A percentile compares a stretch with the other conserved stretches of the same genome.
Conservation (phyloP, 805 yeast species). For the Wickerhamomyces bovis region DNA sequence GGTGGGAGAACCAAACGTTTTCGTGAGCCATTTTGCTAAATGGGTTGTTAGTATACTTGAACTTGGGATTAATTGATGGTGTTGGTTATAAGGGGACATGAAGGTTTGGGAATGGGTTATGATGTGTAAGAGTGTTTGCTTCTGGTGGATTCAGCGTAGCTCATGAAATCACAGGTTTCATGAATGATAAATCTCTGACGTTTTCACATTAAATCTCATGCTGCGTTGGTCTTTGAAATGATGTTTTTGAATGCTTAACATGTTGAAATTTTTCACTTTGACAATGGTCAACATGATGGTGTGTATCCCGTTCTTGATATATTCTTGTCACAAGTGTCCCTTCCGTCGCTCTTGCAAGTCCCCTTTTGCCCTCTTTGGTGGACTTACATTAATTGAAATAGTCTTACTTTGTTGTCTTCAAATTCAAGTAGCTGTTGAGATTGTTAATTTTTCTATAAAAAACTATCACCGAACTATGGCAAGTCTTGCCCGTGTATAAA, state of each 20-base stretch:
- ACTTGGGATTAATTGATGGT: background rate
- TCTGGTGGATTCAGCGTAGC: background rate
- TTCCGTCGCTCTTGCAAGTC: background rate
- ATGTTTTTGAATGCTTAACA: background rate
- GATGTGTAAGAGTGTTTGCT: background rate
- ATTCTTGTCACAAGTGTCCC: background rate
- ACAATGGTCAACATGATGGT: background rate
- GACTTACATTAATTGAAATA: background rate
- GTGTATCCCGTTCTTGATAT: too few species aligned
- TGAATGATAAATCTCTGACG: too few species aligned
- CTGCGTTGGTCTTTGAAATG: too few species aligned
- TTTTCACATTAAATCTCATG: too few species aligned
- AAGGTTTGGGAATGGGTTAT: background rate
- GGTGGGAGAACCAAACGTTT: slow-evolving; percentile 99
- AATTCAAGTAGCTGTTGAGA: background rate
- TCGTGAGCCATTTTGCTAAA: slow-evolving; percentile 92
- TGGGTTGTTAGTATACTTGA: slow-evolving; percentile 17
- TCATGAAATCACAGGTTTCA: background rate
- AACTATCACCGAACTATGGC: background rate
- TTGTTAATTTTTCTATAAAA: background rate
- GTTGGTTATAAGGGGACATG: background rate
- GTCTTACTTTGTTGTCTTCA: background rate
- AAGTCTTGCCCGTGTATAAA: background rate
- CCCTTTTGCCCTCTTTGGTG: background rate
- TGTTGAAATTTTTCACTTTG: background rate